Evolutionary conservation across 2,329 filamentous ascomycete genomes (phyloP), one percentile per base, ranked within the genome.

Genomic region (Cladosporium sp.): DNA sequence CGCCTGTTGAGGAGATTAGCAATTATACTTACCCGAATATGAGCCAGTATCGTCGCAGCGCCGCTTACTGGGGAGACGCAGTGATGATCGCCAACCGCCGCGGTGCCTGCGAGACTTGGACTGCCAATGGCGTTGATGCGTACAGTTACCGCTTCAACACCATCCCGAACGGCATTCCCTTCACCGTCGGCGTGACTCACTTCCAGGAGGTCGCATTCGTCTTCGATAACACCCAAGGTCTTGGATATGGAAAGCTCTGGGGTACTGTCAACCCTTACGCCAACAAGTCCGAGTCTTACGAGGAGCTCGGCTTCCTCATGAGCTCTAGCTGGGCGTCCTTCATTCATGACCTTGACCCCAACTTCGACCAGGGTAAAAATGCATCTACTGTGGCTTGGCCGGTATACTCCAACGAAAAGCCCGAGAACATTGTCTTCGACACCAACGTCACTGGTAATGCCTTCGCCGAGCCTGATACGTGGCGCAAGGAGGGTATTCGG

Each of bases 121-220:
- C 81, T 12, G 72, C 72, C 9, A 70, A 75, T 30, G 72, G 74
- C 14, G 65, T 82, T 2, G 74, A 80, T 6, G 82, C 82, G 9
- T 87, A 84, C 74, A 82, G 80, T 65, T 88, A 86, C 72, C 79
- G 82, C 49, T 88, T 87, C 76, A 84, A 87, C 66, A 82, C 82
- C 8, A 71, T 79, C 15, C 72, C 78, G 0, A 74, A 76, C 3
- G 79, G 81, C 9, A 64, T 78, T 1, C 69, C 75, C 0, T 71
- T 73, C 11, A 69, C 73, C 1, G 67, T 72, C 1, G 80, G 80
- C 0, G 79, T 78, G 0, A 77, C 78, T 0, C 84, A 86, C 67
- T 86, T 85, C 67, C 75, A 78, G 61, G 78, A 81, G 66, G 74
- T 80, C 0, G 68, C 74, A 0, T 80, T 77, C 54, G 75, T 78